phyloP scores from a whole-genome alignment of 495 filamentous ascomycete genomes.

The Barbatosphaeria neglecta region DNA sequence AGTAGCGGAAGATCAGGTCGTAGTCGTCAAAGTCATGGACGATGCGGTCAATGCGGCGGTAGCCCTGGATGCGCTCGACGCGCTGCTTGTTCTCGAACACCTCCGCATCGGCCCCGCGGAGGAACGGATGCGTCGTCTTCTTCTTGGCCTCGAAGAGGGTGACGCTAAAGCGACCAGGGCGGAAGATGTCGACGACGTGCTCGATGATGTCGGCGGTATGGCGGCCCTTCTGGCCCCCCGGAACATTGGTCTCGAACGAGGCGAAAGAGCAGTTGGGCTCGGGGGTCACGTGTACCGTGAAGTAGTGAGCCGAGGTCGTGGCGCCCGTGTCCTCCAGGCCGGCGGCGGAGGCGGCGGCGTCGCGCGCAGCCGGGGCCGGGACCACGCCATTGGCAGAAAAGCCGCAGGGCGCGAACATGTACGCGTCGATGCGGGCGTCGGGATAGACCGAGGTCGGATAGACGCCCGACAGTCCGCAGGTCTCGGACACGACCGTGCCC shows the following conservation, averaged over 20 bases:
- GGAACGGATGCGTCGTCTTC: slow-evolving; percentile 16
- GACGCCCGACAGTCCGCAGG: slow-evolving; percentile 78
- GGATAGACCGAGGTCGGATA: slow-evolving; percentile 82
- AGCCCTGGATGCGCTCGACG: slow-evolving; percentile 79
- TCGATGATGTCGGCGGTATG: slow-evolving; percentile 82
- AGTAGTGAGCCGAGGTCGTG: slow-evolving; percentile 70
- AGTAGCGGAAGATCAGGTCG: slow-evolving; percentile 93
- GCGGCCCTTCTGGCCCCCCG: slow-evolving; percentile 76
- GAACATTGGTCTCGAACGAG: slow-evolving; percentile 98
- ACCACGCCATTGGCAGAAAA: slow-evolving; percentile 98
- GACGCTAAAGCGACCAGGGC: slow-evolving; percentile 89
- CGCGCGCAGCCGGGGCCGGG: slow-evolving; percentile 47
- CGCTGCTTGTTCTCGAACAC: slow-evolving; percentile 41
- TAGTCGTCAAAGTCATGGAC: slow-evolving; percentile 97
- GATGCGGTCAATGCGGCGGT: slow-evolving; percentile 84
- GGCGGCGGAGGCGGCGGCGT: slow-evolving; percentile 11
- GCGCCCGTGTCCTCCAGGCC: slow-evolving; percentile 28
- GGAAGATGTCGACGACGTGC: slow-evolving; percentile 92
- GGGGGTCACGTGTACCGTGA: slow-evolving; percentile 97
- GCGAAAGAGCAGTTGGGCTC: slow-evolving; percentile 98
- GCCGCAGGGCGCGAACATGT: slow-evolving; percentile 93
- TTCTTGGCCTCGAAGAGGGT: slow-evolving; percentile 91
- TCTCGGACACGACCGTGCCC: slow-evolving; percentile 84
- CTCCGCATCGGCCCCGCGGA: slow-evolving; percentile 32
- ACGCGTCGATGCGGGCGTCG: slow-evolving; percentile 89